Evolutionary conservation across 1,284 basidiomycete species (phyloP).

Genomic region (Amylostereum areolatum): DNA sequence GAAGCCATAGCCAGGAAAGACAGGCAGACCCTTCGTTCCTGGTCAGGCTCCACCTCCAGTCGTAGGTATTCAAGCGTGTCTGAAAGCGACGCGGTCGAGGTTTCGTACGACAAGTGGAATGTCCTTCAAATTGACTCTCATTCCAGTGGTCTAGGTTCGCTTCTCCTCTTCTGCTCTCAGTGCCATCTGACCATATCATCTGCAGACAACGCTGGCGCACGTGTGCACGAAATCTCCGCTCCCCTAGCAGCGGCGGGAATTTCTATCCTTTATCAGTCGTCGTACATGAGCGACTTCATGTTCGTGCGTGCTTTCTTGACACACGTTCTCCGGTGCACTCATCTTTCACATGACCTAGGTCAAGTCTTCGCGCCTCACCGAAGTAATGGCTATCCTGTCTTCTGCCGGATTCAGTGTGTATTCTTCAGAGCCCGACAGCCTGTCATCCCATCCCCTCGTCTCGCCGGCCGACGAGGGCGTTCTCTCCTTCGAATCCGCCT

Average conservation of each 20-base stretch:
- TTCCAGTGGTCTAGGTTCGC: constrained; percentile 55
- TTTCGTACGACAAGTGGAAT: constrained; percentile 66
- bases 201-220: constrained; percentile 63
- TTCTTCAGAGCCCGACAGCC: constrained; percentile 42
- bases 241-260: constrained; percentile 76
- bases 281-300: constrained; percentile 82
- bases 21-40: constrained; percentile 36
- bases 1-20: constrained; percentile 56
- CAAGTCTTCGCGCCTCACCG: constrained; percentile 56
- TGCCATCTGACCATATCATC: background rate
- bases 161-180: constrained; percentile 1
- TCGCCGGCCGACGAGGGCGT: constrained; percentile 28
- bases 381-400: constrained; percentile 55
- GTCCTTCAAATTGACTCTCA: constrained; percentile 76
- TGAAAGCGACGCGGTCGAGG: constrained; percentile 47
- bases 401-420: constrained; percentile 66
- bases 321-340: background rate
- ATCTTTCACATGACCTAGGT: constrained; percentile 36
- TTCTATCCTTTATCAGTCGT: constrained; percentile 81
- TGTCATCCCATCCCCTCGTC: constrained; percentile 33
- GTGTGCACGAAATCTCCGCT: constrained; percentile 73
- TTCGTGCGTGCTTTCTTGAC: constrained; percentile 42
- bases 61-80: constrained; percentile 2
- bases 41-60: constrained; percentile 24
- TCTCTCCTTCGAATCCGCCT: constrained; percentile 26